Evolutionary conservation across 352 stramenopile species (phyloP), one percentile per base, ranked within the genome.

Genomic region (Phytophthora tubulina): DNA sequence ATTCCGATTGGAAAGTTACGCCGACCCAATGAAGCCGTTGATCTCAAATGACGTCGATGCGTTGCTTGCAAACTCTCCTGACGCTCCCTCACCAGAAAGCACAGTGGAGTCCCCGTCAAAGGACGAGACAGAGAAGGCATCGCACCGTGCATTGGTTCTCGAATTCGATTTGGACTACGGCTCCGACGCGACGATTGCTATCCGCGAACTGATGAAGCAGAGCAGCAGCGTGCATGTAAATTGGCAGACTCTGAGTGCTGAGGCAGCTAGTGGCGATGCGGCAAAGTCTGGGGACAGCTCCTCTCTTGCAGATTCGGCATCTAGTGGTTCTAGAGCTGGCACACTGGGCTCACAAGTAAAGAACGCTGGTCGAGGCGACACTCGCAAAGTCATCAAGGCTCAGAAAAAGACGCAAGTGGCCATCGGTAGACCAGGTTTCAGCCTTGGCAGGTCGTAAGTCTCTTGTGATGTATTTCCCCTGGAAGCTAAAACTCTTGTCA

Each of bases 131-230:
- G 62, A 62, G 32, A 73, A 72, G 32, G 50, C 39, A 27, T 17
- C 45, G 35, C 58, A 85, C 39, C 76, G 82, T 14, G 82, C 78
- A 31, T 64, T 90, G 27, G 69, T 89, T 31, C 76, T 95, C 8
- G 75, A 86, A 49, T 93, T 93, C 48, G 78, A 79, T 31, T 71
- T 93, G 32, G 79, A 81, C 15, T 87, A 86, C 49, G 83, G 80
- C 21, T 89, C 79, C 3, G 84, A 99, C 81, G 97, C 96, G 10
- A 99, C 94, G 13, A 97, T 98, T 67, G 95, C 93, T 27, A 76
- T 98, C 21, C 84, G 96, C 41, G 96, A 99, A 65, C 75, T 99
- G n/a, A 96, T 97, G 70, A 98, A 98, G 77, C 84, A 86, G 74
- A 98, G 74, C 79, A 98, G 75, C 81, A 98, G 79, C 54, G 76